These are phyloP conservation scores for Nakaseomyces bracarensis DNA, from an alignment of 1,139 yeast species.

Conservation along the genomic window DNA sequence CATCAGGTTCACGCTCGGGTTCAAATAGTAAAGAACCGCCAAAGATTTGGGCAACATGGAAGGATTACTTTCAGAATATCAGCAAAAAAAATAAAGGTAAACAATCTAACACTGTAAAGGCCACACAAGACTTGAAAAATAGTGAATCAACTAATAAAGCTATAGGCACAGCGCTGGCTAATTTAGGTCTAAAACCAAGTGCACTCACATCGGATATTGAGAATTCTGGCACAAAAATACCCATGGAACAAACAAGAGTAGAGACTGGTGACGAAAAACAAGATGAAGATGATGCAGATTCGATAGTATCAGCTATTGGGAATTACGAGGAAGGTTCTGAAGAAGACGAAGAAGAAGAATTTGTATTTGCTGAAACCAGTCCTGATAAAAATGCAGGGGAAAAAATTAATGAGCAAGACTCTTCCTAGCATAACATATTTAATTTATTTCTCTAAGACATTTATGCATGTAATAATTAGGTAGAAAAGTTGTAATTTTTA, in stretches of 20 bases:
- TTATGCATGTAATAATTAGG: background rate
- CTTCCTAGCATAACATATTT: background rate
- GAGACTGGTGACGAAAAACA: constrained; percentile 1
- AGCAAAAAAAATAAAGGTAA: constrained; percentile 8
- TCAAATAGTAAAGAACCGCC: constrained; percentile 6
- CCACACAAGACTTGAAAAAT: constrained; percentile 7
- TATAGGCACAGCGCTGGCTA: constrained; percentile 4
- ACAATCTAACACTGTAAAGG: background rate
- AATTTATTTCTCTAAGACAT: background rate
- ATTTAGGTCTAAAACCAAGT: constrained; percentile 5
- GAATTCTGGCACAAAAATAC: background rate
- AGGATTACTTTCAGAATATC: constrained; percentile 13
- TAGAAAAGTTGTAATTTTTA: background rate
- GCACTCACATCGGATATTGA: background rate
- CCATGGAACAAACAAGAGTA: background rate
- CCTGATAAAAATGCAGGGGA: background rate
- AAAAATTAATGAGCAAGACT: background rate
- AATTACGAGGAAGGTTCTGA: background rate
- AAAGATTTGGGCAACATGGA: constrained; percentile 14
- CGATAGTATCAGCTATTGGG: background rate
- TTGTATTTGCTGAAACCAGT: background rate
- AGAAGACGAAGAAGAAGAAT: background rate
- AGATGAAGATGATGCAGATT: background rate
- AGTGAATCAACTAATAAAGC: constrained; percentile 7
- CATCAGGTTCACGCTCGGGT: background rate